These are phyloP conservation scores for Carpinus fangiana DNA, from an alignment of 306 rosid genomes.

Conservation along the genomic window DNA sequence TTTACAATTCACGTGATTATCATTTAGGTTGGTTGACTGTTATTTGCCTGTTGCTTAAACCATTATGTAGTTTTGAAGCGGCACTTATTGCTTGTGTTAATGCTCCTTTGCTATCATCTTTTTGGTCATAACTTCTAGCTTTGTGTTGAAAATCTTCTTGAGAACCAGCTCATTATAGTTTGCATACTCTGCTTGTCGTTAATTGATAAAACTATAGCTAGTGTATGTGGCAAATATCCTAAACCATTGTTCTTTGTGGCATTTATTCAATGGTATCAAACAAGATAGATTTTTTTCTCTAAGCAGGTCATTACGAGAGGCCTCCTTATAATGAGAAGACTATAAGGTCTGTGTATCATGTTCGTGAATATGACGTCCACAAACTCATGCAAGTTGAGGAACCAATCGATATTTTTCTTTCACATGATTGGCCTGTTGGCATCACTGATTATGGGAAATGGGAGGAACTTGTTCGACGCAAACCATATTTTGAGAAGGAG, in stretches of 20 bases:
- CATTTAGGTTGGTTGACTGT: constrained; percentile 56
- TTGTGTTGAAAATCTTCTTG: background rate
- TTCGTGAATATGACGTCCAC: constrained; percentile 83
- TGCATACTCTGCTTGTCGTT: background rate
- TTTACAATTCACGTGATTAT: constrained; percentile 67
- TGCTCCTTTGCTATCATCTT: background rate
- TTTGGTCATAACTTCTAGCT: constrained; percentile 19
- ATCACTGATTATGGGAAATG: constrained; percentile 88
- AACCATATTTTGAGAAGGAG: constrained; percentile 66
- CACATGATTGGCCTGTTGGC: constrained; percentile 94
- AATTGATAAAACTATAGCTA: background rate
- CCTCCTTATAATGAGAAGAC: constrained; percentile 77
- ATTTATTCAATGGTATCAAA: background rate
- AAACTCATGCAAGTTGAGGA: constrained; percentile 83
- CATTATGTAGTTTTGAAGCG: background rate
- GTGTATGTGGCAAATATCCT: constrained; percentile 4
- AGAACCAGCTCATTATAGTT: background rate
- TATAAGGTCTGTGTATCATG: constrained; percentile 83
- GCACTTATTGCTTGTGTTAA: background rate
- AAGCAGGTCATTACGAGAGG: constrained; percentile 88
- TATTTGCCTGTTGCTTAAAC: background rate
- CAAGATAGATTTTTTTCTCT: constrained; percentile 23
- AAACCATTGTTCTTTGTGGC: constrained; percentile 5
- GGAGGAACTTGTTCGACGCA: constrained; percentile 57
- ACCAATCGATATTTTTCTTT: constrained; percentile 78